Percentiles rank a stretch among this genome's conserved stretches.
These are phyloP conservation scores for Marsdenia floribunda DNA, from an alignment of 257 asterid genomes.

Conservation along the genomic window DNA sequence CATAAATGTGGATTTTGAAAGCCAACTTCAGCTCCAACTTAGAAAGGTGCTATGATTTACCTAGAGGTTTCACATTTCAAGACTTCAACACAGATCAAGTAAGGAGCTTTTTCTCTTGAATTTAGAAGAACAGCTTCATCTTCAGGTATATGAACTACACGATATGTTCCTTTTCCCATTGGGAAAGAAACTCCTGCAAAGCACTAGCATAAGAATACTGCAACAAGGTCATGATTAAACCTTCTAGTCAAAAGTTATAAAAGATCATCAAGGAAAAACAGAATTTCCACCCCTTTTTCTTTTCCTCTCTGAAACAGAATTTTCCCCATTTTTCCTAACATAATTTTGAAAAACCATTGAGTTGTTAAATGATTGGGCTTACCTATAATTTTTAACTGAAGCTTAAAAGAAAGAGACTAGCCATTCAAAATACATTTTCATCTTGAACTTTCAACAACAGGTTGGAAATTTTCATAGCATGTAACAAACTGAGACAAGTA, in stretches of 20 bases:
- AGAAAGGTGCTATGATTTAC: slow-evolving; percentile 32
- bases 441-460: not conserved
- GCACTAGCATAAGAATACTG: slow-evolving; percentile 10
- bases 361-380: not conserved
- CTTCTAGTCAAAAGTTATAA: not conserved
- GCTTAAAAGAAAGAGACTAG: not conserved
- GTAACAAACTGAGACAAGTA: not conserved
- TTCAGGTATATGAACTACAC: slow-evolving; percentile 95
- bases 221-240: not conserved
- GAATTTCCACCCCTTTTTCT: no score
- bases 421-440: not conserved
- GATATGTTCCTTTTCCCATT: slow-evolving; percentile 90
- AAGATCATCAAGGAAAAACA: not conserved
- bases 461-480: not conserved
- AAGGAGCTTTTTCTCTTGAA: slow-evolving; percentile 99
- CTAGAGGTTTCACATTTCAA: slow-evolving; percentile 77
- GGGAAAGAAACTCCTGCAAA: slow-evolving; percentile 87
- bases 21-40: slow-evolving; percentile 8
- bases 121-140: slow-evolving; percentile 97
- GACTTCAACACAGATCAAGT: slow-evolving; percentile 90
- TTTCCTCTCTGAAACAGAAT: not conserved
- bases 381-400: not conserved
- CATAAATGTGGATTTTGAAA: not conserved
- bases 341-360: not conserved
- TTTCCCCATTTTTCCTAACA: not conserved